Base-by-base conservation (phyloP, 2,329 filamentous ascomycete species). In the Herpomyces periplanetae region DNA sequence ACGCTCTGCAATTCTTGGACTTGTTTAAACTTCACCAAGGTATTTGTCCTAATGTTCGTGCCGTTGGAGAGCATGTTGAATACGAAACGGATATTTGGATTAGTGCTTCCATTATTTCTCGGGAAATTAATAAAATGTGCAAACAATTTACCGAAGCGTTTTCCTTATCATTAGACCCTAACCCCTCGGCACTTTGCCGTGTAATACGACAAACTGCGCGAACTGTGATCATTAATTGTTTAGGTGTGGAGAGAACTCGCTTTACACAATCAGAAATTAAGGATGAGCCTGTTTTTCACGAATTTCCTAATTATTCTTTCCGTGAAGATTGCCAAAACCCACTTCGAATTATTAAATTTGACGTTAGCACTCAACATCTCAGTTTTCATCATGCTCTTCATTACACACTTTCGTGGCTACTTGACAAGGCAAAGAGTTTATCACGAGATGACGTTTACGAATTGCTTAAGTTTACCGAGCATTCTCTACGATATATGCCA, bases 21-120 rank as follows among this genome's bases (percentile, higher is more conserved):
- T 46, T 96, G 8, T 69, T 87, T 26, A 88, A 88, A 37, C 50
- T 96, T 17, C 73, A 88, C 27, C 84, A 96, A 40, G 75, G 80
- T 11, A 88, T 96, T 21, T 88, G 75, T 29, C 80, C 80, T 2
- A 96, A 91, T 30, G 49, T 73, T 17, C 54, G 84, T 25, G 80
- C 75, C 2, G 55, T 88, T 10, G 71, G 73, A 8, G 80, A 91
- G 32, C 80, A 96, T 35, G 66, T 96, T 13, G 84, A 96, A 36
- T 96, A 91, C 33, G 80, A 96, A 38, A 84, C 73, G 2, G 84
- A 96, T 39, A 65, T 69, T 9, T 96, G 80, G 80, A 91, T 96
- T 20, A 84, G 68, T 22, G 75, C 80, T 3, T 87, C 73, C 4
- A 49, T 91, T 19, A 65, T 96, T 22, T 88, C 80, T 19, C 54